Percentiles rank a stretch among this genome's conserved stretches.
Evolutionary conservation across 2,329 filamentous ascomycete genomes (phyloP).

Genomic region (Parastagonospora nodorum): DNA sequence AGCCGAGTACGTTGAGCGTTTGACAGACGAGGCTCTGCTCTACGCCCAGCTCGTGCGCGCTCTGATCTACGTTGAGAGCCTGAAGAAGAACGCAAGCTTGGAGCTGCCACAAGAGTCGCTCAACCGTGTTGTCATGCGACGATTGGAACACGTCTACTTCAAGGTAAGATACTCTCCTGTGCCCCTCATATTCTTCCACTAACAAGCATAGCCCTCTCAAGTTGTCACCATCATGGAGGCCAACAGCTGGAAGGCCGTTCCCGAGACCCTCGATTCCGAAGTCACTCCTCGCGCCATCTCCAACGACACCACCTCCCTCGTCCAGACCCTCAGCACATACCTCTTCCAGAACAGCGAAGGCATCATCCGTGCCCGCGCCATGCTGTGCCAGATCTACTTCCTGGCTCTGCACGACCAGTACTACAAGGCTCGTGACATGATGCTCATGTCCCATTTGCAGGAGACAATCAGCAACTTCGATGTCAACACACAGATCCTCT

Average conservation of each 20-base stretch:
- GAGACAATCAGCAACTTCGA: slow-evolving; percentile 98
- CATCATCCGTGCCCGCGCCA: slow-evolving; percentile 92
- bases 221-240: slow-evolving; percentile 94
- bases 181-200: slow-evolving; percentile 13
- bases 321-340: slow-evolving; percentile 90
- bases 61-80: slow-evolving; percentile 83
- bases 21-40: slow-evolving; percentile 86
- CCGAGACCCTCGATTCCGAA: slow-evolving; percentile 70
- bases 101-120: slow-evolving; percentile 82
- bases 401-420: slow-evolving; percentile 96
- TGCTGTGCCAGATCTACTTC: slow-evolving; percentile 99
- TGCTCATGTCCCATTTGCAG: slow-evolving; percentile 99
- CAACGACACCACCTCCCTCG: slow-evolving; percentile 73
- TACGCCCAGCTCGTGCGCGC: slow-evolving; percentile 93
- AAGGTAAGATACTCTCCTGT: slow-evolving; percentile 64
- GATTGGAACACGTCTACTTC: slow-evolving; percentile 98
- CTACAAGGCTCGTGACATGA: slow-evolving; percentile 97
- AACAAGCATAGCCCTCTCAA: slow-evolving; percentile 70
- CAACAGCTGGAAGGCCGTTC: slow-evolving; percentile 85
- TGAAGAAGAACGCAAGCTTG: slow-evolving; percentile 72
- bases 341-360: slow-evolving; percentile 93
- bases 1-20: slow-evolving; percentile 94
- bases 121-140: slow-evolving; percentile 91
- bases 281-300: slow-evolving; percentile 76
- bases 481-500: slow-evolving; percentile 95